These are phyloP conservation scores for Aspergillus kassunensis DNA, from an alignment of 495 filamentous ascomycete genomes.

Conservation along the genomic window DNA sequence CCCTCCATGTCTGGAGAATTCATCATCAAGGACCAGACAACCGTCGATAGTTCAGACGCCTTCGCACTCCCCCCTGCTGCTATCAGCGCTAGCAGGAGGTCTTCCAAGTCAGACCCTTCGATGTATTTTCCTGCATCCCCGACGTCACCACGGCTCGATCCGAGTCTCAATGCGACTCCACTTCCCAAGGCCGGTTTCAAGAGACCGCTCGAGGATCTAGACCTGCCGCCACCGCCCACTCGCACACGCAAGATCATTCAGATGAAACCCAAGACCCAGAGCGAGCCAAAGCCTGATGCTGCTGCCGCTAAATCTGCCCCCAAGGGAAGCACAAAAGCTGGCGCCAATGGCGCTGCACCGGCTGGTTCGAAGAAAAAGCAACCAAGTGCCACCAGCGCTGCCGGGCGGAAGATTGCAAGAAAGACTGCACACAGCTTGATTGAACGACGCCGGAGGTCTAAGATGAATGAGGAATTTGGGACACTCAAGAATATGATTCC, in stretches of 20 bases:
- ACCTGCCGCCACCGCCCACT: constrained; percentile 87
- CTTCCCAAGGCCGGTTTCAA: constrained; percentile 55
- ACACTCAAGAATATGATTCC: constrained; percentile 95
- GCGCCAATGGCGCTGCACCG: constrained; percentile 22
- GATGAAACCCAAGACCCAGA: constrained; percentile 66
- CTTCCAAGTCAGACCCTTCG: constrained; percentile 41
- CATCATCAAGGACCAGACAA: constrained; percentile 65
- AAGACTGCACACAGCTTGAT: constrained; percentile 97
- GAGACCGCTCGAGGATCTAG: constrained; percentile 54
- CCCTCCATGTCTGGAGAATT: constrained; percentile 83
- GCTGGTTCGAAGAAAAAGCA: constrained; percentile 64
- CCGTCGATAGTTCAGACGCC: constrained; percentile 50
- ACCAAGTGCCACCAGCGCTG: constrained; percentile 63
- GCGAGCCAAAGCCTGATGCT: constrained; percentile 21
- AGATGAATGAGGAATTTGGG: constrained; percentile 99
- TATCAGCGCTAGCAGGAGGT: constrained; percentile 45
- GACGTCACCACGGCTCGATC: constrained; percentile 44
- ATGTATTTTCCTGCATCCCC: constrained; percentile 55
- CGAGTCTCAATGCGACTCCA: constrained; percentile 45
- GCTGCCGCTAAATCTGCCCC: constrained; percentile 23
- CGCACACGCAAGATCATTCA: constrained; percentile 95
- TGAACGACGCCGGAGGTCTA: constrained; percentile 82
- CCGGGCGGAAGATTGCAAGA: constrained; percentile 85
- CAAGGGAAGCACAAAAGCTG: constrained; percentile 27
- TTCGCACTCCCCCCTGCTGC: constrained; percentile 88